Evolutionary conservation across 2,329 filamentous ascomycete genomes (phyloP).

Genomic region (Cladosporium sp.): DNA sequence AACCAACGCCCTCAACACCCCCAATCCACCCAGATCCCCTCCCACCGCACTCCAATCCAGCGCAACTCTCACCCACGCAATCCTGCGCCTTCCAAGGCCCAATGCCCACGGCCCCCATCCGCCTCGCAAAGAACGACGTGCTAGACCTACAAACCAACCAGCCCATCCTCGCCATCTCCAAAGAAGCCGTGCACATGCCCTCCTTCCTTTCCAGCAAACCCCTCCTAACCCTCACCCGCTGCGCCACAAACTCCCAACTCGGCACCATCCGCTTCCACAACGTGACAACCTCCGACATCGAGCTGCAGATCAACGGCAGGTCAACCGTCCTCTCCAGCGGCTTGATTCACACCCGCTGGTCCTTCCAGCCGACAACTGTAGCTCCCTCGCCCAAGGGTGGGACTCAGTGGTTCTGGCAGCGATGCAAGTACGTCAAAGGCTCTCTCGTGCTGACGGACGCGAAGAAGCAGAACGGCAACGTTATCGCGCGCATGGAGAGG

Average conservation of each 20-base stretch:
- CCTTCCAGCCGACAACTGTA: slow-evolving; percentile 18
- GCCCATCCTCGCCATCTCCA: slow-evolving; percentile 17
- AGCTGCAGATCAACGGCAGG: slow-evolving; percentile 17
- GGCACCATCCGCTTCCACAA: slow-evolving; percentile 19
- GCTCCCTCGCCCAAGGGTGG: slow-evolving; percentile 6
- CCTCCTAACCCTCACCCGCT: slow-evolving; percentile 16
- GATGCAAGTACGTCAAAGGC: slow-evolving; percentile 15
- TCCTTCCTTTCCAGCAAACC: slow-evolving; percentile 16
- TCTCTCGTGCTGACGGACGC: slow-evolving; percentile 19
- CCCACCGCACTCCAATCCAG: slow-evolving; percentile 22
- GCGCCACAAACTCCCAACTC: slow-evolving; percentile 11
- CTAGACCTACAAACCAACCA: slow-evolving; percentile 14
- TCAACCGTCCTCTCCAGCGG: slow-evolving; percentile 16
- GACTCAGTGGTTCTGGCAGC: slow-evolving; percentile 18
- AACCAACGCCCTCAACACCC: neutral
- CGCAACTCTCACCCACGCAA: slow-evolving; percentile 19
- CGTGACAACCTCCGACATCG: slow-evolving; percentile 18
- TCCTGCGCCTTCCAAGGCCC: slow-evolving; percentile 15
- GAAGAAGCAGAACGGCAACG: slow-evolving; percentile 16
- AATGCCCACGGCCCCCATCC: slow-evolving; percentile 17
- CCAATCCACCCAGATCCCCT: slow-evolving; percentile 20
- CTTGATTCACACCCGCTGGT: slow-evolving; percentile 20
- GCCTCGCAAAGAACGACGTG: slow-evolving; percentile 18
- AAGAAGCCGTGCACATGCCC: slow-evolving; percentile 19
- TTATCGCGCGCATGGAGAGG: slow-evolving; percentile 21